Evolutionary conservation across 352 stramenopile genomes (phyloP).

Genomic region (Globisporangium okanoganense): DNA sequence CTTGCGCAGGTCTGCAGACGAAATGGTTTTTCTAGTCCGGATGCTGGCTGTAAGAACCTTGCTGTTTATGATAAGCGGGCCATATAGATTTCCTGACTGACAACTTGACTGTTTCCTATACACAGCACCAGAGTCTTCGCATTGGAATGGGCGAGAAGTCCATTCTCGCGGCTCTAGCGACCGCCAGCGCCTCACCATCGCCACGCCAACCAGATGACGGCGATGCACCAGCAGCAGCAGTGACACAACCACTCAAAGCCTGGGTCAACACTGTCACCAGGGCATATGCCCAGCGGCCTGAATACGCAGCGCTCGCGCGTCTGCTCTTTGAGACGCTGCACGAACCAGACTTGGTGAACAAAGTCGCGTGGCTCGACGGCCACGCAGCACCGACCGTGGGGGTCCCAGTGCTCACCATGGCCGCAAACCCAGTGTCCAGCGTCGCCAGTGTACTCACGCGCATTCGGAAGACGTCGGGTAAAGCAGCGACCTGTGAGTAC

Average conservation of each 20-base stretch:
- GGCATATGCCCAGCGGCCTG: constrained; percentile 66
- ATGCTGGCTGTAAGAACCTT: constrained; percentile 60
- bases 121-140: constrained; percentile 76
- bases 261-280: constrained; percentile 65
- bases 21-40: constrained; percentile 60
- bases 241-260: constrained; percentile 13
- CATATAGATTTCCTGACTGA: neutral
- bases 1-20: constrained; percentile 37
- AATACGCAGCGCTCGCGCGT: constrained; percentile 48
- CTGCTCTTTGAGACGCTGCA: constrained; percentile 32
- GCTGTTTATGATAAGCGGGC: neutral
- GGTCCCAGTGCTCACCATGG: constrained; percentile 76
- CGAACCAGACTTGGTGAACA: constrained; percentile 19
- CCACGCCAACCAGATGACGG: neutral
- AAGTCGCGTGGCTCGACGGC: constrained; percentile 25
- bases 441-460: constrained; percentile 43
- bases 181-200: constrained; percentile 24
- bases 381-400: constrained; percentile 39
- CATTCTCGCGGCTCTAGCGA: constrained; percentile 60
- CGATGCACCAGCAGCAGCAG: neutral
- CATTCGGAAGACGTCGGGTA: constrained; percentile 31
- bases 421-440: constrained; percentile 65
- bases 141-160: constrained; percentile 84
- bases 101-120: neutral
- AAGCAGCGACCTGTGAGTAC: constrained; percentile 64